Evolutionary conservation across 441 rosid genomes (phyloP).

Genomic region (Theobroma grandiflorum): DNA sequence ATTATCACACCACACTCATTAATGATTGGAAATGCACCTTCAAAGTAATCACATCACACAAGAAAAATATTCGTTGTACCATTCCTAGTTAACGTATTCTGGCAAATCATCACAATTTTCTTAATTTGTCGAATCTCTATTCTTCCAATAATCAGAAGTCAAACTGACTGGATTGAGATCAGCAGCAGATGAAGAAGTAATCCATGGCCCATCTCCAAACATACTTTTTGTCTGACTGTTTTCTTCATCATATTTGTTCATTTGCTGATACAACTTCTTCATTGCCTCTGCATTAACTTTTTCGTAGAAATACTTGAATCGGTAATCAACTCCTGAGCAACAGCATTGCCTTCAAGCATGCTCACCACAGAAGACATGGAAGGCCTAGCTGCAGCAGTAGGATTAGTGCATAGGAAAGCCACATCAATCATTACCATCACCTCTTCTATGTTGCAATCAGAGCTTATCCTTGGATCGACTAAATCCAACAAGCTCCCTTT

Average conservation of each 20-base stretch:
- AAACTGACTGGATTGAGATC: constrained; percentile 46
- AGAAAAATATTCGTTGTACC: too few species aligned
- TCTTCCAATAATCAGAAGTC: constrained; percentile 36
- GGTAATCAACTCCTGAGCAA: not conserved
- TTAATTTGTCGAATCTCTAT: constrained; percentile 22
- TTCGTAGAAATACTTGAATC: not conserved
- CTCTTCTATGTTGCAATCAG: constrained; percentile 52
- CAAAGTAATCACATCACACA: too few species aligned
- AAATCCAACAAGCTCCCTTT: constrained; percentile 26
- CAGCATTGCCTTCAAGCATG: constrained; percentile 55
- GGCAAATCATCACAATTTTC: not conserved
- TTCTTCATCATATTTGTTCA: too few species aligned
- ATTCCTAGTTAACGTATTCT: too few species aligned
- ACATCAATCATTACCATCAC: constrained; percentile 57
- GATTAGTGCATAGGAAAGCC: constrained; percentile 60
- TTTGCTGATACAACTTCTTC: too few species aligned
- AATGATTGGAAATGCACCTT: too few species aligned
- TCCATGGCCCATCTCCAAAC: constrained; percentile 26
- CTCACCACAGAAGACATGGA: constrained; percentile 71
- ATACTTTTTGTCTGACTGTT: too few species aligned
- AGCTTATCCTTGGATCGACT: constrained; percentile 56
- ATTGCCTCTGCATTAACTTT: too few species aligned
- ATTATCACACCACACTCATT: too few species aligned
- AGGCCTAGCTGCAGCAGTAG: constrained; percentile 54
- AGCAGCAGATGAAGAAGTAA: constrained; percentile 39